These are phyloP conservation scores for Pestalotiopsis sp. DNA, from an alignment of 2,329 filamentous ascomycete genomes.

Conservation along the genomic window DNA sequence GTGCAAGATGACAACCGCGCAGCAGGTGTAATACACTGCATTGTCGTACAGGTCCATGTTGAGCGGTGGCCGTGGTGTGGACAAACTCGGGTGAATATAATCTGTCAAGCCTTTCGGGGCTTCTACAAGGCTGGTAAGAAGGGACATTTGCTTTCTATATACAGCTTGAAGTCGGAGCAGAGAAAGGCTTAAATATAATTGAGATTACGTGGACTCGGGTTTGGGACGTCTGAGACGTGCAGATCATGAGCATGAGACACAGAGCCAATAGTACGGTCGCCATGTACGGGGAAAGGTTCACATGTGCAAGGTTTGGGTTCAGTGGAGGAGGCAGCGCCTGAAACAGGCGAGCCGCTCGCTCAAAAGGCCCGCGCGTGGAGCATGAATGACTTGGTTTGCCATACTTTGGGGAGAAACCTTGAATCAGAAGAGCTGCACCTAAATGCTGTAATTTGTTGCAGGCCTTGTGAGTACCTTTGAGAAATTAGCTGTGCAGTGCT, in stretches of 20 bases:
- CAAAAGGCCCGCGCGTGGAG: not conserved
- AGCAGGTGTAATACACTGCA: conserved; percentile 23
- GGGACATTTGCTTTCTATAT: not conserved
- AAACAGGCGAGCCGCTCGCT: not conserved
- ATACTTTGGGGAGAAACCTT: too few relatives aligned
- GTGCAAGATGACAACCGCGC: conserved; percentile 23
- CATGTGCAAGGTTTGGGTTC: not conserved
- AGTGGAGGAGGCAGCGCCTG: not conserved
- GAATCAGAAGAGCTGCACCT: too few relatives aligned
- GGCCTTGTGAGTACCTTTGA: too few relatives aligned
- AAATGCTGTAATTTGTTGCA: too few relatives aligned
- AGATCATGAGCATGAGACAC: not conserved
- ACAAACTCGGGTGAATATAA: not conserved
- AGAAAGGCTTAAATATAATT: not conserved
- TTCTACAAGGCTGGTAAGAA: not conserved
- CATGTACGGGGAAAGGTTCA: not conserved
- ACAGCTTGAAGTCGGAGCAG: not conserved
- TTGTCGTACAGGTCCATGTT: conserved; percentile 20
- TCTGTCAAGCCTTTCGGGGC: not conserved
- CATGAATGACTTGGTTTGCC: not conserved
- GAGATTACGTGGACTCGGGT: conserved; percentile 9
- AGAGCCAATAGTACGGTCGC: not conserved
- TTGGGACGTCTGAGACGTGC: conserved; percentile 7
- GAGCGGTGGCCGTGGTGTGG: not conserved
- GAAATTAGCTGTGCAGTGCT: too few relatives aligned